Conservation (phyloP, 108 stramenopile genomes). For the Conticribra guillardii region DNA sequence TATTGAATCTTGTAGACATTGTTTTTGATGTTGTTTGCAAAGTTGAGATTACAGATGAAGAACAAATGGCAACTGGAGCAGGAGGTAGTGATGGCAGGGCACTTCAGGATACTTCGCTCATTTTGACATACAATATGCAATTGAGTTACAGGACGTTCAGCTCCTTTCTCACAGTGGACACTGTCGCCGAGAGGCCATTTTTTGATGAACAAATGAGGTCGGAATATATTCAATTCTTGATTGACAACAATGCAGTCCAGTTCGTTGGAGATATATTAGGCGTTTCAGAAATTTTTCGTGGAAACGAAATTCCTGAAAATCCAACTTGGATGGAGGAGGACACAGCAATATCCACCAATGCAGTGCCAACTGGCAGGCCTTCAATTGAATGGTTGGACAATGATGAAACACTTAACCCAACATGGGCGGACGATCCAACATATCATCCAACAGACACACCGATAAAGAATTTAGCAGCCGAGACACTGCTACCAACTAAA, state of each 20-base stretch:
- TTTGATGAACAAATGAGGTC: conserved; percentile 19
- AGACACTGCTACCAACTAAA: not conserved
- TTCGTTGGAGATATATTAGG: conserved; percentile 18
- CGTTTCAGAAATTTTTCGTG: conserved; percentile 29
- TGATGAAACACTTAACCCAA: not conserved
- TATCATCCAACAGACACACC: not conserved
- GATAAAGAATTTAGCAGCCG: not conserved
- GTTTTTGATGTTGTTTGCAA: conserved; percentile 34
- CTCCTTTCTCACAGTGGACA: conserved; percentile 10
- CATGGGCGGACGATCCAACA: not conserved
- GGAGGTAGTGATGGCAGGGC: not conserved
- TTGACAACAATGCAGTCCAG: conserved; percentile 16
- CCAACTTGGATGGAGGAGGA: not conserved
- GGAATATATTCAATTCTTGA: conserved; percentile 21
- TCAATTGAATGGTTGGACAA: not conserved
- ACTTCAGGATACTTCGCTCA: conserved; percentile 13
- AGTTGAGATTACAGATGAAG: conserved; percentile 24
- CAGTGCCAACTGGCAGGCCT: not conserved
- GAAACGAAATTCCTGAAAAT: conserved; percentile 32
- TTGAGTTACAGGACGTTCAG: conserved; percentile 32
- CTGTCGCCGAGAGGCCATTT: conserved; percentile 34
- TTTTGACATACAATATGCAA: conserved; percentile 32
- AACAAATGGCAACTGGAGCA: not conserved
- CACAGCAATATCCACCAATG: too few species aligned
- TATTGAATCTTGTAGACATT: too few species aligned